Evolutionary conservation across 2,329 filamentous ascomycete species (phyloP).

Genomic region (Nothophaeocryptopus gaeumannii): DNA sequence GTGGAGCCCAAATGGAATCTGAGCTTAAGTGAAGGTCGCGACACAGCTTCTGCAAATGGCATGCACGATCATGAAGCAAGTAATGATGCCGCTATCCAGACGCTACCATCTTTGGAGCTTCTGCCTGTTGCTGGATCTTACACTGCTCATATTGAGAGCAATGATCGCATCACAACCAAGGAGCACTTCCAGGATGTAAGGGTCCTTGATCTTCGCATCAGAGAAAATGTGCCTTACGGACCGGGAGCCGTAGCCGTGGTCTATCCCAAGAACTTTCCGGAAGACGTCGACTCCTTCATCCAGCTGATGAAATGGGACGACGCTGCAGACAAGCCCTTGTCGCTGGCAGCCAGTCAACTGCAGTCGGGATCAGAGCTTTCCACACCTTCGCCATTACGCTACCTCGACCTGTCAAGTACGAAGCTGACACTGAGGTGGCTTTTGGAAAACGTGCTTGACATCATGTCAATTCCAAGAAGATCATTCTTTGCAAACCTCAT

Average conservation of each 20-base stretch:
- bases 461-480: slow-evolving; percentile 83
- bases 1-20: slow-evolving; percentile 73
- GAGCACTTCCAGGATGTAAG: slow-evolving; percentile 94
- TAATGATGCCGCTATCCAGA: background rate
- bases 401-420: slow-evolving; percentile 39
- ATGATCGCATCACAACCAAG: slow-evolving; percentile 69
- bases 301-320: slow-evolving; percentile 73
- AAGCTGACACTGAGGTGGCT: slow-evolving; percentile 67
- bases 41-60: background rate
- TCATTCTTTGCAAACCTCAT: slow-evolving; percentile 79
- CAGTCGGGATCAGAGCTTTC: slow-evolving; percentile 21
- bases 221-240: slow-evolving; percentile 47
- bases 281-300: slow-evolving; percentile 77
- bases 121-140: slow-evolving; percentile 60
- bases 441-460: slow-evolving; percentile 79
- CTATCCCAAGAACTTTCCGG: slow-evolving; percentile 80
- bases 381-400: slow-evolving; percentile 40
- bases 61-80: no score
- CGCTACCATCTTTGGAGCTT: slow-evolving; percentile 41
- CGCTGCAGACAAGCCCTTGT: slow-evolving; percentile 68
- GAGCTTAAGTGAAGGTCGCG: no score
- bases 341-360: slow-evolving; percentile 43
- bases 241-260: slow-evolving; percentile 81
- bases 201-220: slow-evolving; percentile 61
- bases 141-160: slow-evolving; percentile 60